Base-by-base conservation (phyloP, 768 basidiomycete species). In the Lactarius pseudohatsudake region DNA sequence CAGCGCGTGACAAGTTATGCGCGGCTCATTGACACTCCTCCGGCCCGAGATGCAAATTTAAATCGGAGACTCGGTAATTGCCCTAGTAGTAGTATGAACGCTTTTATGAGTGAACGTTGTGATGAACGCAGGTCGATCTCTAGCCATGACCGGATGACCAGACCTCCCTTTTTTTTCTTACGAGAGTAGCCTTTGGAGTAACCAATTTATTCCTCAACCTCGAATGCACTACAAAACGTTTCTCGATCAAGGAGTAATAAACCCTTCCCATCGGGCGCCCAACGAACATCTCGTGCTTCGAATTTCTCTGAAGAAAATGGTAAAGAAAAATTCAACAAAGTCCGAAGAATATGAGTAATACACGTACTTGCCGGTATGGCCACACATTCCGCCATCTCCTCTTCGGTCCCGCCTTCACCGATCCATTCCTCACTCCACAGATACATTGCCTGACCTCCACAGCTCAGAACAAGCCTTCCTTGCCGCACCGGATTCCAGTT, bases 211-310 rank as follows among this genome's bases (percentile, higher is more conserved):
- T 63, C 65, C 34, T 71, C 70, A 32, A 69, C 70, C 10, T 71
- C 70, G 36, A 71, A 71, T 1, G 68, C 70, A 57, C 70, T 66
- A 73, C 94, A 96, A 73, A 94, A 96, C 50, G 83, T 84, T 40
- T 90, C 86, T 72, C 84, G 89, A 71, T 91, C 92, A 64, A 94
- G 64, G 58, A 96, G 74, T 2, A 89, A 79, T 62, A 96, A 76
- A 0, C 90, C 90, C 68, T 90, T 90, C 3, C 95, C 95, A 72
- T 97, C 94, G 4, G 91, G 90, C 15, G 91, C 85, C 92, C 93
- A 97, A 50, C 76, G 81, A 5, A 92, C 70, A 69, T 92, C 88
- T 62, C 81, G 81, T 3, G 86, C 82, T 62, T 87, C 84, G 70
- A 96, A 96, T 72, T 84, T 82, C 65, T 85, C 91, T 91, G 70